Base-by-base conservation (phyloP, 768 basidiomycete species). In the Hydnomerulius pinastri region DNA sequence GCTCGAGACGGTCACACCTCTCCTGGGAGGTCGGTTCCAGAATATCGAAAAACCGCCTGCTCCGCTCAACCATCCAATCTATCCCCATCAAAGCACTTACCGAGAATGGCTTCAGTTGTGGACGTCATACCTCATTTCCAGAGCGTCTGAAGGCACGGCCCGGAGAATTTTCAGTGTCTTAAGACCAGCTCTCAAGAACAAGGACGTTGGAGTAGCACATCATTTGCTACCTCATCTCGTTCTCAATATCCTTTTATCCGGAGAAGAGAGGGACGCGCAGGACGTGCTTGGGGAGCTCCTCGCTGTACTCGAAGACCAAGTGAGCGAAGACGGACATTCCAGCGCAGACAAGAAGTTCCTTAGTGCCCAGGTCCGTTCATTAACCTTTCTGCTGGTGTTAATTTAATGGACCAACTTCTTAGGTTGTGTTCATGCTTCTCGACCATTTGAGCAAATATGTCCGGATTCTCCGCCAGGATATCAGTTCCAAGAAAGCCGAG, bases 71-170 rank as follows among this genome's bases (percentile, higher is more conserved):
- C 81, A 86, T 55, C 95, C 96, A 2, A 84, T 98, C 48, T 99
- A 98, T 69, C 77, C 81, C 1, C 70, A 71, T 4, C 78, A 85
- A 49, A 61, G 51, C n/a, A 96, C 92, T 0, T 99, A 98, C 69
- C 84, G 95, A 35, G 95, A 98, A 67, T 99, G 97, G 97, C 80
- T 98, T 28, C 93, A 96, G 56, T 65, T 80, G 0, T 98, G 95
- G 93, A 85, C 92, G 2, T 75, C 79, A 9, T 78, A 92, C 65
- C 79, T 99, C 29, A 90, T 98, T 47, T 75, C 79, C 10, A 79
- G 74, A 48, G 83, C 80, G 6, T 77, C 82, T 2, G 82, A 83
- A 17, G 55, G 57, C 3, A 76, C 72, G 43, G 90, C 92, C 12
- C 74, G 76, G 55, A 70, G 63, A 17, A 83, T 98, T 28, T 99